Conservation (phyloP, 176 grass and related monocot species). For the Melocanna baccifera region DNA sequence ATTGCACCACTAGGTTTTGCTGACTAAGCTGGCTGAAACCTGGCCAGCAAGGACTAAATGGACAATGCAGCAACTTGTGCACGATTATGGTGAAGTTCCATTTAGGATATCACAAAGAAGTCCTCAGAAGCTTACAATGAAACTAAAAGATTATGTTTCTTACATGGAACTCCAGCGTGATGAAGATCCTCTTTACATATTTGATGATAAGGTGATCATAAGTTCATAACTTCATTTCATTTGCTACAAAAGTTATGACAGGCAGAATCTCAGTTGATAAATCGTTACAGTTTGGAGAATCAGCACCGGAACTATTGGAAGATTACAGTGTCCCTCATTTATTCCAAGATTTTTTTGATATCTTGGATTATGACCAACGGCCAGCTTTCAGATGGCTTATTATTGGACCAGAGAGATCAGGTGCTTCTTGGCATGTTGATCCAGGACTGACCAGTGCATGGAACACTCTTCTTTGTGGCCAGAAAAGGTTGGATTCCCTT, state of each 20-base stretch:
- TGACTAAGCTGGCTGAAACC: slow-evolving; percentile 62
- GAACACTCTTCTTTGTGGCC: slow-evolving; percentile 95
- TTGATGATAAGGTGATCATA: slow-evolving; percentile 78
- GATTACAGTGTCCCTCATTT: slow-evolving; percentile 84
- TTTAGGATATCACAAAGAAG: slow-evolving; percentile 96
- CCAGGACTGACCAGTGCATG: slow-evolving; percentile 90
- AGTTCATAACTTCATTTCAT: slow-evolving; percentile 20
- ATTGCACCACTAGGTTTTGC: slow-evolving; percentile 57
- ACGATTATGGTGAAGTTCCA: slow-evolving; percentile 63
- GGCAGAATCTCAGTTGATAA: slow-evolving; percentile 13
- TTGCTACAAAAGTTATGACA: slow-evolving; percentile 1
- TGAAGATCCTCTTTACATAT: slow-evolving; percentile 97
- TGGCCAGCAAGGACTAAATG: slow-evolving; percentile 94
- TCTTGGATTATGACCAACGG: slow-evolving; percentile 72
- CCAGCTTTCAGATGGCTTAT: slow-evolving; percentile 97
- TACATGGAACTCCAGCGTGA: slow-evolving; percentile 96
- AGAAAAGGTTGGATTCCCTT: slow-evolving; percentile 60
- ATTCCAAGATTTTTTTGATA: slow-evolving; percentile 86
- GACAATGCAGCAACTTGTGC: slow-evolving; percentile 66
- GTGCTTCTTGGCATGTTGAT: slow-evolving; percentile 99
- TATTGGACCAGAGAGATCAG: slow-evolving; percentile 92
- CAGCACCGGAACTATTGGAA: slow-evolving; percentile 65
- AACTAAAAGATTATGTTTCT: slow-evolving; percentile 86
- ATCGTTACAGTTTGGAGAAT: slow-evolving; percentile 80
- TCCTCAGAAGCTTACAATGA: slow-evolving; percentile 84